Evolutionary conservation across 306 rosid species (phyloP), one percentile per base, ranked within the genome.

Genomic region (Pachyrhizus erosus): DNA sequence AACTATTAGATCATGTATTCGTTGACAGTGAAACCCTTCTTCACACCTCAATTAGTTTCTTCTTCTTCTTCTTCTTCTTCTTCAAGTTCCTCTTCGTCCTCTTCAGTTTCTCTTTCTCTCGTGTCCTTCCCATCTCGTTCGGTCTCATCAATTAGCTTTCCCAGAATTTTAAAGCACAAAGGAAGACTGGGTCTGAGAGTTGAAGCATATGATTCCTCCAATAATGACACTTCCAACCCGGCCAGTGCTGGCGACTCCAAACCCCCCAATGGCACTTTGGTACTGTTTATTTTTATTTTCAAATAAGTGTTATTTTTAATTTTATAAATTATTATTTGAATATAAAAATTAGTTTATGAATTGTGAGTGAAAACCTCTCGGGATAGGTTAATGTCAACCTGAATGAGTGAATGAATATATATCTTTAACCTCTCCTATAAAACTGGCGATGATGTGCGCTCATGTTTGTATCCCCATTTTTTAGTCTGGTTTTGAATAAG

Each of bases 221-320:
- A 84, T 5, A 77, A 84, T 46, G 84, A 77, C 26, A 26, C 24
- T 76, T 78, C 87, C 60, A 81, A 87, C 37, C 26, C 86, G 74
- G 4, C 84, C 4, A 83, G 86, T 82, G 5, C 86, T n/a, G 86
- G 86, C 69, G 88, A 87, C 5, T 54, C 88, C 82, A 84, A 87
- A 37, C 70, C 87, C 81, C 86, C 90, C 3, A 87, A 87, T 73
- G 90, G 88, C 85, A 71, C 88, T 82, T 71, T 87, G 75, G 90
- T 84, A 87, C 58, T 78, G 58, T 23, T 29, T 58, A 60, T 51
- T 68, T n/a, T 67, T 46, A 13, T 73, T 18, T 20, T 55, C 9
- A 61, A 48, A 18, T 58, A 2, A 14, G 8, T 48, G 3, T 9
- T 15, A 2, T 24, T 75, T 66, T 18, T 42, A 15, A 7, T 21